Base-by-base conservation (phyloP, 75 land plant species). In the Cunninghamia lanceolata region DNA sequence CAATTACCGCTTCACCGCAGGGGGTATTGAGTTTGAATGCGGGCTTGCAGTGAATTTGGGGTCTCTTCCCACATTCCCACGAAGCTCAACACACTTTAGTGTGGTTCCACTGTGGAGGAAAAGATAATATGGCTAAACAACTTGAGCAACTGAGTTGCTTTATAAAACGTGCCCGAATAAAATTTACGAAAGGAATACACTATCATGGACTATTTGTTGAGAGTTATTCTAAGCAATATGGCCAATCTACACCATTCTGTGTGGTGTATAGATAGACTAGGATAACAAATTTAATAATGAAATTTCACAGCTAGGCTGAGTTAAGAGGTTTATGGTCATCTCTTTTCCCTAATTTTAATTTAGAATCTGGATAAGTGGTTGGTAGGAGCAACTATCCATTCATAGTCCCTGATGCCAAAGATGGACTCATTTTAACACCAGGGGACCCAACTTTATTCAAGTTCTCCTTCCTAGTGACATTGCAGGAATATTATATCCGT, bases 401-500 rank as follows among this genome's bases (percentile, higher is more conserved):
- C 63, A 56, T 56, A 84, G 11, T 17, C 39, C 21, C 46, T 54
- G n/a, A 66, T n/a, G 9, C 15, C 40, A 19, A 16, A 85, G 9
- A 8, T 7, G 71, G 28, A 6, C 14, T 39, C 8, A 9, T 17
- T 9, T 21, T 21, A 45, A 25, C 45, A 66, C 21, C 38, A 38
- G 28, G 21, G 38, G 25, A 38, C 17, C 38, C 63, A 28, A 5
- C 28, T 19, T 71, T n/a, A 28, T 71, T 85, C 19, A 50, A 56
- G 34, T 38, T 84, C 70, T 34, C 45, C 25, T 6, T 38, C 35
- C 50, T 34, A 8, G 0, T 63, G 36, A 54, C n/a, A 59, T 17
- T 85, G 83, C 85, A 95, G 96, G 98, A 96, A 83, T 96, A 96
- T 70, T 93, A 86, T 79, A 94, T 95, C 39, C 93, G 96, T 11